phyloP scores from a whole-genome alignment of 2,329 filamentous ascomycete genomes.

The Ciborinia camelliae region DNA sequence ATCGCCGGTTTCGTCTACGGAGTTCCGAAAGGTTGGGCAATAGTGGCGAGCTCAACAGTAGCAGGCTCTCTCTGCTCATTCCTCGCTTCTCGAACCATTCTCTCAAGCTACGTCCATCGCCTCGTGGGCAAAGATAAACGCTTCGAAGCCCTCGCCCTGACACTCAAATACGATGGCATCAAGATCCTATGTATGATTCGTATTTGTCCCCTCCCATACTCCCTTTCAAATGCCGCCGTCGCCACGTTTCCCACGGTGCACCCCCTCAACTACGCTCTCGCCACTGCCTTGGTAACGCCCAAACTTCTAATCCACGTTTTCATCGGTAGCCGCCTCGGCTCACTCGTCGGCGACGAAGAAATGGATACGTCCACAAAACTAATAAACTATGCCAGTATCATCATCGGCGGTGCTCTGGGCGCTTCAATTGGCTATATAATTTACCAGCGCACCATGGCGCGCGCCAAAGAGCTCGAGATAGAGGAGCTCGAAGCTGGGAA shows the following conservation, averaged over 20 bases:
- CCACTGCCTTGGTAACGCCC: constrained; percentile 76
- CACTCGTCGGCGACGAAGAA: constrained; percentile 74
- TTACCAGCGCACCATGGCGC: constrained; percentile 67
- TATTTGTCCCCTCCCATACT: constrained; percentile 89
- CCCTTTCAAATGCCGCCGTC: constrained; percentile 88
- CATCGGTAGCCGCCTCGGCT: constrained; percentile 78
- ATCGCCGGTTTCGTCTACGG: constrained; percentile 70
- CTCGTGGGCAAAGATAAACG: constrained; percentile 79
- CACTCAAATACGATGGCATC: constrained; percentile 84
- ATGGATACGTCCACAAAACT: constrained; percentile 78
- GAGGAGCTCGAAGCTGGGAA: constrained; percentile 33
- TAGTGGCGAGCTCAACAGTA: constrained; percentile 74
- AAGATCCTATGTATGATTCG: constrained; percentile 88
- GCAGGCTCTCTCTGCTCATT: constrained; percentile 77
- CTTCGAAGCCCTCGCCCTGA: constrained; percentile 84
- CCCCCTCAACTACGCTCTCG: constrained; percentile 70
- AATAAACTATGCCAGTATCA: constrained; percentile 80
- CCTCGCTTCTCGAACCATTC: constrained; percentile 71
- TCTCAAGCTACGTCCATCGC: constrained; percentile 74
- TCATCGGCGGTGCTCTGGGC: constrained; percentile 68
- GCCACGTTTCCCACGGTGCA: constrained; percentile 89
- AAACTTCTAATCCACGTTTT: constrained; percentile 92
- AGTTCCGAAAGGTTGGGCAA: constrained; percentile 65
- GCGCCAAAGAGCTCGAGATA: constrained; percentile 54
- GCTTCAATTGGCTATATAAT: constrained; percentile 78